phyloP scores from a whole-genome alignment of 1,284 basidiomycete species.

The Tausonia pullulans region DNA sequence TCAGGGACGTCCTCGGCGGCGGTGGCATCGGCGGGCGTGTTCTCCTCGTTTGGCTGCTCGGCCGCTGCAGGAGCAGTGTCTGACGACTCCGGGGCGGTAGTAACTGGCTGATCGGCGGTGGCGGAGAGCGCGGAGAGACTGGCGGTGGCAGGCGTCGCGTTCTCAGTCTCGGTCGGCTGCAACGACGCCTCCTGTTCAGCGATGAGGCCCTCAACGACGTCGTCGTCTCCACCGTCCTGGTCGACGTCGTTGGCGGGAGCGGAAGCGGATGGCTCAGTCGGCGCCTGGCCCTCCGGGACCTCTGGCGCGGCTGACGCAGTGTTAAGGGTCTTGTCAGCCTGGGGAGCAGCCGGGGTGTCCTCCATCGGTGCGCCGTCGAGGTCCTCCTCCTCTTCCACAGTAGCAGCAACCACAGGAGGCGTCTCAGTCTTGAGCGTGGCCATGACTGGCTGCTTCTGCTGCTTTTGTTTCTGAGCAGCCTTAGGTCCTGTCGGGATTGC shows the following conservation, averaged over 20 bases:
- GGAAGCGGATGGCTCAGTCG: too few species aligned
- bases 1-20: conserved; percentile 33
- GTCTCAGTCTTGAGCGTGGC: too few species aligned
- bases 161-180: not conserved
- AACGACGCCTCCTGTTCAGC: not conserved
- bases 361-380: conserved; percentile 18
- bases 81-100: too few species aligned
- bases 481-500: not conserved
- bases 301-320: too few species aligned
- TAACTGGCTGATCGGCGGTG: not conserved
- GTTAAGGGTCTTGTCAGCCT: too few species aligned
- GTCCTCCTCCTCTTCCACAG: conserved; percentile 12
- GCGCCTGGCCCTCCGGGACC: too few species aligned
- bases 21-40: conserved; percentile 33
- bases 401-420: too few species aligned
- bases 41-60: not conserved
- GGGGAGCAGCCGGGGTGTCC: not conserved
- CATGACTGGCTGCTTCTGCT: conserved; percentile 46
- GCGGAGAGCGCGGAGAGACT: not conserved
- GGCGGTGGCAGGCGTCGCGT: not conserved
- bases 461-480: conserved; percentile 17
- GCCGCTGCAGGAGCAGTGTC: not conserved
- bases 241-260: not conserved
- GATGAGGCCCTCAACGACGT: not conserved
- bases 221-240: conserved; percentile 9